phyloP scores from a whole-genome alignment of 768 basidiomycete genomes.

The Lactifluus volemus region DNA sequence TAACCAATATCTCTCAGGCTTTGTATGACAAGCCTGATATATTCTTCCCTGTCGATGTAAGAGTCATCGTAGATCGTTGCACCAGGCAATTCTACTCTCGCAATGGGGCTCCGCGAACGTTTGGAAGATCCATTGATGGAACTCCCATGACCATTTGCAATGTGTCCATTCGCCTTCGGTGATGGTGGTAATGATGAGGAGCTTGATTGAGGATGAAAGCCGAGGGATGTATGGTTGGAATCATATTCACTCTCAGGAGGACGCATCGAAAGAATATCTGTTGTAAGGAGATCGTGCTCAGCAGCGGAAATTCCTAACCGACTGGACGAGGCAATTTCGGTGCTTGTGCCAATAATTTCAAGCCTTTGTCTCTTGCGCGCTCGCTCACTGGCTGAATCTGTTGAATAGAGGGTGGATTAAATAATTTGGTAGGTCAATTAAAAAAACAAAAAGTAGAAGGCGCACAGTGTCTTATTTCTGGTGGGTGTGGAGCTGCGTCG shows the following conservation, averaged over 20 bases:
- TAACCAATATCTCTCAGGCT: slow-evolving; percentile 82
- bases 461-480: slow-evolving; percentile 10
- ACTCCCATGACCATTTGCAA: slow-evolving; percentile 29
- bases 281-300: slow-evolving; percentile 20
- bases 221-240: slow-evolving; percentile 11
- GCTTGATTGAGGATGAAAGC: slow-evolving; percentile 9
- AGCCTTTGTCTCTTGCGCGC: slow-evolving; percentile 67
- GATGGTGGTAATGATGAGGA: slow-evolving; percentile 9
- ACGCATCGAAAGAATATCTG: slow-evolving; percentile 18
- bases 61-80: slow-evolving; percentile 72
- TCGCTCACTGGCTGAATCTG: slow-evolving; percentile 21
- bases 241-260: slow-evolving; percentile 17
- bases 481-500: slow-evolving; percentile 8
- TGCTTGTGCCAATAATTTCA: slow-evolving; percentile 32
- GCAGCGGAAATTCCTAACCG: slow-evolving; percentile 19
- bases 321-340: slow-evolving; percentile 30
- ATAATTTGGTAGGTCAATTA: neutral
- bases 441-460: neutral
- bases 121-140: slow-evolving; percentile 38
- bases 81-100: slow-evolving; percentile 61
- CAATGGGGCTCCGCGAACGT: slow-evolving; percentile 39
- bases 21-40: slow-evolving; percentile 82
- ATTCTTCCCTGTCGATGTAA: slow-evolving; percentile 79
- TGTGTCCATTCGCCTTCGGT: slow-evolving; percentile 16
- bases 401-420: neutral